These are phyloP conservation scores for Pythium aphanidermatum DNA, from an alignment of 352 stramenopile genomes.

Conservation along the genomic window DNA sequence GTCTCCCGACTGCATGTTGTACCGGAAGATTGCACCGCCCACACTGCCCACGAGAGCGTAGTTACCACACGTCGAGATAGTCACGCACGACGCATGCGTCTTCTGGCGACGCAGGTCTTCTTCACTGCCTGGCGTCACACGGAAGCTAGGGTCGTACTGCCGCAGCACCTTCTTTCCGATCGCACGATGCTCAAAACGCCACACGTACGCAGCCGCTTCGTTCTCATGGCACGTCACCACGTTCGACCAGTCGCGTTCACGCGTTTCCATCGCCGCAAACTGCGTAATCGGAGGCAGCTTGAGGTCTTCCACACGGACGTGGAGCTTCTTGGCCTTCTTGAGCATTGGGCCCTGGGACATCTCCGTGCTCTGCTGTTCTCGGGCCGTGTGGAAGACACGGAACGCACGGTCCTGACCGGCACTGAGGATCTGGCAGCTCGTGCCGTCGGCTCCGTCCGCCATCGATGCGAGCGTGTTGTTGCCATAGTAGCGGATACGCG, in stretches of 20 bases:
- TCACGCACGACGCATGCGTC: conserved; percentile 60
- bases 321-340: conserved; percentile 88
- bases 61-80: conserved; percentile 91
- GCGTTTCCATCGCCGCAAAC: conserved; percentile 89
- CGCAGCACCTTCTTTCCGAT: conserved; percentile 91
- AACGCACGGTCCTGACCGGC: conserved; percentile 88
- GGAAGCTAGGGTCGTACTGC: conserved; percentile 78
- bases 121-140: conserved; percentile 43
- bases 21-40: conserved; percentile 91
- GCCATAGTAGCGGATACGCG: conserved; percentile 87
- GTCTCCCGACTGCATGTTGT: conserved; percentile 95
- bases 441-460: conserved; percentile 78
- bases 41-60: conserved; percentile 92
- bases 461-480: conserved; percentile 85
- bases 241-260: conserved; percentile 90
- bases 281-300: conserved; percentile 90
- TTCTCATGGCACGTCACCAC: conserved; percentile 93
- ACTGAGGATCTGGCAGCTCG: conserved; percentile 86
- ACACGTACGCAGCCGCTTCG: conserved; percentile 92
- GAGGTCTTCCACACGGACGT: conserved; percentile 79
- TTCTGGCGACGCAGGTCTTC: conserved; percentile 61
- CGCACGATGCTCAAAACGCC: conserved; percentile 89
- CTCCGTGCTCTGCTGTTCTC: conserved; percentile 87
- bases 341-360: conserved; percentile 88
- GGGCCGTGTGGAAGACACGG: conserved; percentile 88